Percentiles rank a stretch among this genome's conserved stretches.
phyloP scores from a whole-genome alignment of 2,329 filamentous ascomycete genomes.

The Aspergillus sp. region DNA sequence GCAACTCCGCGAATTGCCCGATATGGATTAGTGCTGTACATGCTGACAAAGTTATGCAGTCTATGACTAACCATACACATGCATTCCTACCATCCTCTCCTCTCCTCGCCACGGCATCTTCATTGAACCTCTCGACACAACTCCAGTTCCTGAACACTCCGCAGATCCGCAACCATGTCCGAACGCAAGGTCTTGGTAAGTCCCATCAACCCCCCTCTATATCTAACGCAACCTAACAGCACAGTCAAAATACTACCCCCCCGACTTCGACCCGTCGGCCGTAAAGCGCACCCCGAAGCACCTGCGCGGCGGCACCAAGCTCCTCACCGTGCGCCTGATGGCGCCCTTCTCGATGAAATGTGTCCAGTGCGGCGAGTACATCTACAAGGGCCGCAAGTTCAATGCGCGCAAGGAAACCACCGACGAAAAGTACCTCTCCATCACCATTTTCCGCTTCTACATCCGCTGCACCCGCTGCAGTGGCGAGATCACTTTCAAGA shows the following conservation, averaged over 20 bases:
- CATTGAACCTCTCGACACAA: too few relatives aligned
- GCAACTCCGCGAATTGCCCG: too few relatives aligned
- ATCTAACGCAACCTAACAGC: background rate
- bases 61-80: too few relatives aligned
- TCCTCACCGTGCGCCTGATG: conserved; percentile 85
- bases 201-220: background rate
- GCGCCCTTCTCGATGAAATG: conserved; percentile 77
- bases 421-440: conserved; percentile 78
- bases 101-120: too few relatives aligned
- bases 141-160: too few relatives aligned
- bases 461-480: conserved; percentile 81
- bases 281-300: conserved; percentile 58
- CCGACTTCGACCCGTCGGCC: conserved; percentile 83
- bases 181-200: conserved; percentile 4
- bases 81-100: too few relatives aligned
- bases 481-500: conserved; percentile 83
- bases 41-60: too few relatives aligned
- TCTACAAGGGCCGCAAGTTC: conserved; percentile 90
- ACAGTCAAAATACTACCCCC: conserved; percentile 45
- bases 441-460: conserved; percentile 83
- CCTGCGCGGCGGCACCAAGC: conserved; percentile 57
- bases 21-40: too few relatives aligned
- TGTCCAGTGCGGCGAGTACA: conserved; percentile 56
- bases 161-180: conserved; percentile 1
- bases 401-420: conserved; percentile 90